Base-by-base conservation (phyloP, 2,329 filamentous ascomycete genomes). In the Verticillium zaregamsianum region DNA sequence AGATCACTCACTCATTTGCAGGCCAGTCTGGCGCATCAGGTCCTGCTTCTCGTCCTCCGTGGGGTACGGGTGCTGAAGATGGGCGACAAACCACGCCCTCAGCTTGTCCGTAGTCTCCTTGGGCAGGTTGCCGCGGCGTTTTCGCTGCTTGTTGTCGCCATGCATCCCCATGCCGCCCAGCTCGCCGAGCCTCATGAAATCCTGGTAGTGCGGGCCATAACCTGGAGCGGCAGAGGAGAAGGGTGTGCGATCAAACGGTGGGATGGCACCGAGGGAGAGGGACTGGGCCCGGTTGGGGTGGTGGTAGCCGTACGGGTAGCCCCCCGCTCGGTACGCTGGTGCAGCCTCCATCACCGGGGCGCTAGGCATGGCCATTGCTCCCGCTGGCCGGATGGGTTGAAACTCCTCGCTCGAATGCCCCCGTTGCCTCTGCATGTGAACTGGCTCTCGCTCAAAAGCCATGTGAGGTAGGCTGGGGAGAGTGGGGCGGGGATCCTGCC, bases 61-160 rank as follows among this genome's bases (percentile, higher is more conserved):
- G 1, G 92, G 92, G 72, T 96, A 96, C 0, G 92, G 92, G 70
- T 95, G 92, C 63, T 87, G 81, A 8, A 93, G 75, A 73, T 95
- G 90, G n/a, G 82, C 82, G 59, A 88, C 76, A 66, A 96, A 93
- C 93, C 93, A 97, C 0, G 85, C 80, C 60, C 90, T 86, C 49
- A 97, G 80, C 66, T 91, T 88, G 71, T 93, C 90, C 0, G 92
- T 97, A 0, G 92, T 91, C 60, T 93, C 90, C 71, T 96, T 96
- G n/a, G 93, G 93, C 3, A 97, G 80, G 70, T 97, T 97, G 1
- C 93, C 93, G 45, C 93, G 84, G 59, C 92, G 82, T 72, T 86
- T 88, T 35, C 85, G 77, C 66, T 81, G 81, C 71, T 83, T 85
- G 62, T 70, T 76, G 61, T 84, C 82, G 2, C 72, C 75, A 20